These are phyloP conservation scores for Cordyceps cicadae DNA, from an alignment of 2,329 filamentous ascomycete species.

Conservation along the genomic window DNA sequence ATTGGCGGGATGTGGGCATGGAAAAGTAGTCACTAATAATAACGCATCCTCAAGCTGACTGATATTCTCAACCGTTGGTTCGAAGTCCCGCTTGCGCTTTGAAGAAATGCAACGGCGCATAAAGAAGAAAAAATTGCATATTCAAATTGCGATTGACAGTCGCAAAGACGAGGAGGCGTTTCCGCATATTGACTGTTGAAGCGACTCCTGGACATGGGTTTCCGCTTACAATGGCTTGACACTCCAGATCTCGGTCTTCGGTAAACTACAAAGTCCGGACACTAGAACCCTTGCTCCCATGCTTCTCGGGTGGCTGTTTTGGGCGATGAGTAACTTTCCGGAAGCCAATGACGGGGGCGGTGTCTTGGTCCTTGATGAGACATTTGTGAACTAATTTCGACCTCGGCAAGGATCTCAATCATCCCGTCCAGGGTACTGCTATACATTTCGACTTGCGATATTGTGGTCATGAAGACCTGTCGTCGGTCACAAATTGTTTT, in stretches of 20 bases:
- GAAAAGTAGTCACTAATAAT: not conserved
- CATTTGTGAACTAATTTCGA: too few relatives aligned
- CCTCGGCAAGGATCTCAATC: not conserved
- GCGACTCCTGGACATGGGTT: not conserved
- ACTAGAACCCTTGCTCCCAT: not conserved
- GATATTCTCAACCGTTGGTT: not conserved
- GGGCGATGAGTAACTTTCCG: not conserved
- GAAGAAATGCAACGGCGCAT: not conserved
- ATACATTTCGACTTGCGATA: too few relatives aligned
- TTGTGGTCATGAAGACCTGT: too few relatives aligned
- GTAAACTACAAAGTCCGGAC: not conserved
- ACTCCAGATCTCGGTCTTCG: conserved; percentile 6
- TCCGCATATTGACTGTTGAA: not conserved
- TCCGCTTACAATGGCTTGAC: not conserved
- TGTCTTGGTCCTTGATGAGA: not conserved
- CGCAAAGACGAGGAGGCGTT: not conserved
- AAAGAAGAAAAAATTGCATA: not conserved
- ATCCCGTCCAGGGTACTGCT: not conserved
- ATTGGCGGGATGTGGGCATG: conserved; percentile 1
- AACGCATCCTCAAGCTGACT: not conserved
- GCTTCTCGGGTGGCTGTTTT: not conserved
- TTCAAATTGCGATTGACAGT: not conserved
- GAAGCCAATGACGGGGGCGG: not conserved
- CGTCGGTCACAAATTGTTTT: too few relatives aligned
- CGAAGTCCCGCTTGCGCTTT: not conserved